Conservation (phyloP, 768 basidiomycete genomes). For the Boletus vermiculosoides region DNA sequence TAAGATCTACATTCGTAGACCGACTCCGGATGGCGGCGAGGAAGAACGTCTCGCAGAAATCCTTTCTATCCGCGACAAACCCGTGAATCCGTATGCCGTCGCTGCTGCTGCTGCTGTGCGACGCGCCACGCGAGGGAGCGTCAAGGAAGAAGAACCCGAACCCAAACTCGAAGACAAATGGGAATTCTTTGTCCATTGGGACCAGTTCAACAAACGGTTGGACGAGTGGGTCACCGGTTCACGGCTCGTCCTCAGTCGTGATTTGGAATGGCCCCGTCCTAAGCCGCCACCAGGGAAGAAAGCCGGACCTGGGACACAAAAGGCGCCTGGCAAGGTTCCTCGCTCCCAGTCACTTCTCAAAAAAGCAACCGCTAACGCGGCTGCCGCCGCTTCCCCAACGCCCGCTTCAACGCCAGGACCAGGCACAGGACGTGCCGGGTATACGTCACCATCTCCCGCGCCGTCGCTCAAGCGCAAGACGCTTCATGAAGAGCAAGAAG, state of each 20-base stretch:
- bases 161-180: conserved; percentile 70
- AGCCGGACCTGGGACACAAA: conserved; percentile 40
- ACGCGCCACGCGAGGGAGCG: conserved; percentile 39
- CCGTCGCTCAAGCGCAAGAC: conserved; percentile 68
- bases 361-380: conserved; percentile 69
- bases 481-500: conserved; percentile 61
- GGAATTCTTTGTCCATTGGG: conserved; percentile 99
- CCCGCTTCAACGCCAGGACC: conserved; percentile 48
- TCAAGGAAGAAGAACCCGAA: conserved; percentile 49
- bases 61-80: conserved; percentile 89
- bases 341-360: conserved; percentile 60
- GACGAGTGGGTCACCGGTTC: conserved; percentile 96
- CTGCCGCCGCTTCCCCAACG: conserved; percentile 59
- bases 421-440: conserved; percentile 32
- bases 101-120: conserved; percentile 23
- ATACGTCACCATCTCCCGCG: conserved; percentile 56
- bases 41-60: conserved; percentile 97
- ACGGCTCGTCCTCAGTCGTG: conserved; percentile 76
- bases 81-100: conserved; percentile 54
- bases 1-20: conserved; percentile 90
- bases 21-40: conserved; percentile 64
- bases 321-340: conserved; percentile 62
- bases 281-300: conserved; percentile 65
- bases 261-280: conserved; percentile 96
- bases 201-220: conserved; percentile 97